Evolutionary conservation across 768 basidiomycete species (phyloP), one percentile per base, ranked within the genome.

Genomic region (Coprinopsis sp.): DNA sequence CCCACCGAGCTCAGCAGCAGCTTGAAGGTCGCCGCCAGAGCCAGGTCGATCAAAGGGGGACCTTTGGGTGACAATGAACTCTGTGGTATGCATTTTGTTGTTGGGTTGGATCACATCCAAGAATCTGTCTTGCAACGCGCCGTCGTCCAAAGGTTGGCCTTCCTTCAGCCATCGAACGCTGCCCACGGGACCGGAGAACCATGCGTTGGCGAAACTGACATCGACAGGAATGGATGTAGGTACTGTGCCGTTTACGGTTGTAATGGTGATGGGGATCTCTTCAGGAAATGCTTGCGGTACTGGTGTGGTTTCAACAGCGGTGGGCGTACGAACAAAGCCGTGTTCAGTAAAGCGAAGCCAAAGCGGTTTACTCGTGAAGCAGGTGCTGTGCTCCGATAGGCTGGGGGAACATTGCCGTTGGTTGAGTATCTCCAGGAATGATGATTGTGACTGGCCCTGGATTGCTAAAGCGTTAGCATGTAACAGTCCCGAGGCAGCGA

Each of bases 131-230:
- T 25, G 8, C 3, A 47, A 22, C 3, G 34, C 33, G n/a, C 47
- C 47, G 13, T 4, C 40, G 31, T 41, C 39, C 25, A 49, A 23
- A 6, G 30, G 8, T 4, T 33, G 24, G 3, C 29, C 31, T 8
- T 18, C n/a, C 24, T 47, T 29, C 1, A 37, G 24, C 47, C 47
- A 49, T 33, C 29, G 18, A 14, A 61, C 52, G 13, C 55, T 59
- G 14, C 58, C 58, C 6, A 48, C 41, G 21, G 31, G 53, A 16
- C 69, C 67, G 2, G 70, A 71, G 46, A 74, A 64, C 63, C 66
- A 74, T 1, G 67, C 73, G 46, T 70, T 72, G 12, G 46, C 47
- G 14, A 49, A 29, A 22, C 47, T 49, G 22, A n/a, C 58, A 71
- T 65, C 21, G 63, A 55, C 12, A 51, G 25, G 49, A 34, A 33